phyloP scores from a whole-genome alignment of 352 stramenopile genomes.

The Phytophthora fragariaefolia region DNA sequence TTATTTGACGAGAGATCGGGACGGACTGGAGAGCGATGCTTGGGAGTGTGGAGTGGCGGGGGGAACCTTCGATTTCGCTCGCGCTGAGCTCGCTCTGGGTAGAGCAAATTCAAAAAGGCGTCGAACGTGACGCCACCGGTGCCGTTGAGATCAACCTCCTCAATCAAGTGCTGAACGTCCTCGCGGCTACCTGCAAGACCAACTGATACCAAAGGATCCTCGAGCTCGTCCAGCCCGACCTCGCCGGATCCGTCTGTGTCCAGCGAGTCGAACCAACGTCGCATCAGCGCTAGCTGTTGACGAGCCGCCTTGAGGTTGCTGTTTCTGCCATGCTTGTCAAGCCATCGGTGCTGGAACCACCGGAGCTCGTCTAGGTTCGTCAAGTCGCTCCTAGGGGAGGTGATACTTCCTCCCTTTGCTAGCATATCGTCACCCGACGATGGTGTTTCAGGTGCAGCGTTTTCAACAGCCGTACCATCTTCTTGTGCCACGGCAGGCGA shows the following conservation, averaged over 20 bases:
- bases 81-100: slow-evolving; percentile 57
- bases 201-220: slow-evolving; percentile 89
- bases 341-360: slow-evolving; percentile 82
- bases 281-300: slow-evolving; percentile 72
- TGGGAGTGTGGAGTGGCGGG: slow-evolving; percentile 52
- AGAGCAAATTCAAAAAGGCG: slow-evolving; percentile 78
- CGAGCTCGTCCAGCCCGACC: slow-evolving; percentile 83
- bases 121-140: slow-evolving; percentile 76
- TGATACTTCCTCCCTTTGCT: neutral
- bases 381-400: slow-evolving; percentile 10
- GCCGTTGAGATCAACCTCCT: slow-evolving; percentile 69
- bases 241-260: slow-evolving; percentile 83
- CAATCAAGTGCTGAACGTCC: slow-evolving; percentile 79
- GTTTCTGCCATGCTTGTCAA: slow-evolving; percentile 76
- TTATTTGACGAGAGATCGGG: slow-evolving; percentile 1
- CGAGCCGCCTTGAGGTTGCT: slow-evolving; percentile 73
- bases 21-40: slow-evolving; percentile 30
- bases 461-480: neutral
- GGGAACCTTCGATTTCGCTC: slow-evolving; percentile 25
- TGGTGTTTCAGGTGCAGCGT: neutral
- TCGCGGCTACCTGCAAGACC: slow-evolving; percentile 75
- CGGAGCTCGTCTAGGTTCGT: slow-evolving; percentile 71
- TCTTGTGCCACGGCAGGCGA: neutral
- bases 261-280: slow-evolving; percentile 90
- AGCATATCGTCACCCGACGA: neutral